Conservation (phyloP, 371 early-diverging fungal genomes). For the Catenaria anguillulae region DNA sequence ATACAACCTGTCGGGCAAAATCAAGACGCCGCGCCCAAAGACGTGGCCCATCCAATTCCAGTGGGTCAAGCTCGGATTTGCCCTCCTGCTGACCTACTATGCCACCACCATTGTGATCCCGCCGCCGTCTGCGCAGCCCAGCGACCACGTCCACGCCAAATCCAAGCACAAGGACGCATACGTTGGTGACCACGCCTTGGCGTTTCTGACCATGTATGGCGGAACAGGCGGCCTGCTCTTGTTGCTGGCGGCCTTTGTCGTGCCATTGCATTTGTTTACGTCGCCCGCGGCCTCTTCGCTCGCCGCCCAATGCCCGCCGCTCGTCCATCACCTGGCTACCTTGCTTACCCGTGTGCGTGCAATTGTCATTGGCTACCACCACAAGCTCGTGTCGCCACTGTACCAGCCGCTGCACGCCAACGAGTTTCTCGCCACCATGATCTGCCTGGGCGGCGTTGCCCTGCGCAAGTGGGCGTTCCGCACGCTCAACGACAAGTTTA, state of each 20-base stretch:
- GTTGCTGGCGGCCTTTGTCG: neutral
- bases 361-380: neutral
- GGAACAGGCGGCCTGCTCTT: neutral
- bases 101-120: neutral
- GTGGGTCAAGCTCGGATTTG: neutral
- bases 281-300: too few species aligned
- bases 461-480: neutral
- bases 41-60: neutral
- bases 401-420: slow-evolving; percentile 1
- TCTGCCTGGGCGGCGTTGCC: neutral
- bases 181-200: neutral
- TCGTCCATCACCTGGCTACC: neutral
- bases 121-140: neutral
- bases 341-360: neutral
- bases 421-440: neutral
- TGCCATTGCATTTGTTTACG: too few species aligned
- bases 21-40: too few species aligned
- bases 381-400: neutral
- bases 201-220: neutral
- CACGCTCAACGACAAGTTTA: neutral
- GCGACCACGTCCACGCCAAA: neutral
- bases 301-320: neutral
- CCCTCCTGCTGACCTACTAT: neutral
- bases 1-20: too few species aligned
- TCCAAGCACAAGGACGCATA: neutral